Conservation (phyloP, 129 eudicot genomes). For the Heracleum sosnowskyi region DNA sequence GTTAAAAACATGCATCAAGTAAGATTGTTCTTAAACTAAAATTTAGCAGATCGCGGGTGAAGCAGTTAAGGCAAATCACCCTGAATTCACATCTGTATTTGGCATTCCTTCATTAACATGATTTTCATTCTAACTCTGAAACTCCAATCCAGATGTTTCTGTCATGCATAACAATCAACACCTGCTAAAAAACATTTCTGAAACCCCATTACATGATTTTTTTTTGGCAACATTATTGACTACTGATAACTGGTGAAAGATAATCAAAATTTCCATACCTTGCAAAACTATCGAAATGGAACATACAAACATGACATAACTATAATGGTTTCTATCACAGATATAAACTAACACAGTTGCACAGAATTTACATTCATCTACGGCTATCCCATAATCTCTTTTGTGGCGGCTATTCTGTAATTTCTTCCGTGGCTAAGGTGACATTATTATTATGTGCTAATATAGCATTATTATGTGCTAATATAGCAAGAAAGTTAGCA, state of each 20-base stretch:
- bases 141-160: neutral
- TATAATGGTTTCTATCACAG: neutral
- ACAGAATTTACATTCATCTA: neutral
- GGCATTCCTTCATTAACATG: neutral
- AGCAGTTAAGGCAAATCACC: neutral
- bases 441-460: neutral
- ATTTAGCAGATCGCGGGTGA: neutral
- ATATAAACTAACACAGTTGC: neutral
- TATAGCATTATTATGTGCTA: too few relatives aligned
- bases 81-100: neutral
- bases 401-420: neutral
- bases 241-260: neutral
- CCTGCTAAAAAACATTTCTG: neutral
- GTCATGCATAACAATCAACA: neutral
- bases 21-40: neutral
- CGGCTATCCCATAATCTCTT: neutral
- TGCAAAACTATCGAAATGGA: neutral
- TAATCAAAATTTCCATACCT: neutral
- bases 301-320: neutral
- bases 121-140: neutral
- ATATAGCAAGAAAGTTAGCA: slow-evolving; percentile 7
- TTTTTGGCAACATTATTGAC: neutral
- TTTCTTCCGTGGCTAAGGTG: neutral
- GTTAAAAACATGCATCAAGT: neutral
- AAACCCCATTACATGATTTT: neutral